Conservation (phyloP, 805 yeast genomes). For the Wickerhamomyces sydowiorum region DNA sequence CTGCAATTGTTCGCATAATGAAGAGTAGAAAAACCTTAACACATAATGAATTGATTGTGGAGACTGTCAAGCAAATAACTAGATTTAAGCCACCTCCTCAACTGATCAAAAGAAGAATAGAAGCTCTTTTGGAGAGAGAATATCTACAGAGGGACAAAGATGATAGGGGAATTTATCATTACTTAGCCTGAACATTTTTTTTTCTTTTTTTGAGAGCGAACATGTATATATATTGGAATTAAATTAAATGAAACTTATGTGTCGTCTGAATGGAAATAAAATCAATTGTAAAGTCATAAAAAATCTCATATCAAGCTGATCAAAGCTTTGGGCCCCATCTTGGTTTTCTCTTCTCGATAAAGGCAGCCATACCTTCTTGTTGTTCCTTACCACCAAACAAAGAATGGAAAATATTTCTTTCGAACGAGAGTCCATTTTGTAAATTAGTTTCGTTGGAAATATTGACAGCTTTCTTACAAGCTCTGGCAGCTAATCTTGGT, state of each 20-base stretch:
- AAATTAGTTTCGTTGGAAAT: conserved; percentile 31
- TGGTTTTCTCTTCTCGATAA: conserved; percentile 39
- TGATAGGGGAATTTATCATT: conserved; percentile 55
- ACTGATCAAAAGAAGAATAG: conserved; percentile 66
- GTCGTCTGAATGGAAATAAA: no score
- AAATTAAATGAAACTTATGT: no score
- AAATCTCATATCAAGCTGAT: background rate
- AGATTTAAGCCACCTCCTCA: conserved; percentile 68
- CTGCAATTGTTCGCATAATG: conserved; percentile 86
- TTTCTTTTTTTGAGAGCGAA: background rate
- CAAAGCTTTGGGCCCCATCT: conserved; percentile 10
- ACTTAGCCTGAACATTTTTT: conserved; percentile 44
- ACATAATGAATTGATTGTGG: conserved; percentile 65
- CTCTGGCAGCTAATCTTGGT: conserved; percentile 37
- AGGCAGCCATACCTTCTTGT: conserved; percentile 46
- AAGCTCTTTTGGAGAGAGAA: conserved; percentile 73
- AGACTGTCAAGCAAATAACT: conserved; percentile 53
- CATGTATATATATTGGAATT: background rate
- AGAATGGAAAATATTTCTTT: conserved; percentile 38
- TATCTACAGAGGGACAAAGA: conserved; percentile 68
- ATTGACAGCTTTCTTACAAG: conserved; percentile 41
- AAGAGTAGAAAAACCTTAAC: conserved; percentile 58
- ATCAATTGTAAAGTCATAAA: no score
- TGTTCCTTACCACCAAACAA: conserved; percentile 42
- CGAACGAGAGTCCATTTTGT: conserved; percentile 34